phyloP scores from a whole-genome alignment of 495 filamentous ascomycete species.

The Talaromyces adpressus region DNA sequence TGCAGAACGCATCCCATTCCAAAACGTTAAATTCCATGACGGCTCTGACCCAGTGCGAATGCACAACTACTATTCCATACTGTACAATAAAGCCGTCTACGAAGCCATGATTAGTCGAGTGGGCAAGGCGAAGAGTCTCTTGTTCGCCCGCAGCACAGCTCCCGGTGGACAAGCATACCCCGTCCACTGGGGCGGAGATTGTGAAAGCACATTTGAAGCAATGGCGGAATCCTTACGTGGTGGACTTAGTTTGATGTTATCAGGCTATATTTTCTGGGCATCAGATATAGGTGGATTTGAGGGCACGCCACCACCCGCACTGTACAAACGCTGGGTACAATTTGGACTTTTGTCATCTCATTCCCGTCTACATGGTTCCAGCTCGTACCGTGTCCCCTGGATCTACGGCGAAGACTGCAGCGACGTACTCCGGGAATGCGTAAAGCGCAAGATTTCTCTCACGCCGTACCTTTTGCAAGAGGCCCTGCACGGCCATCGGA shows the following conservation, averaged over 20 bases:
- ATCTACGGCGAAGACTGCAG: slow-evolving; percentile 59
- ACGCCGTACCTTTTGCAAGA: slow-evolving; percentile 58
- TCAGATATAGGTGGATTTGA: slow-evolving; percentile 71
- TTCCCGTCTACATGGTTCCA: slow-evolving; percentile 59
- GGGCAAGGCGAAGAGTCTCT: slow-evolving; percentile 50
- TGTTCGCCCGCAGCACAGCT: slow-evolving; percentile 61
- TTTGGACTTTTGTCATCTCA: slow-evolving; percentile 64
- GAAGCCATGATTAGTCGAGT: slow-evolving; percentile 52
- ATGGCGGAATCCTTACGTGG: slow-evolving; percentile 69
- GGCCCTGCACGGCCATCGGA: slow-evolving; percentile 34
- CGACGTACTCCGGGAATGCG: slow-evolving; percentile 49
- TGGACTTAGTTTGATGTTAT: slow-evolving; percentile 58
- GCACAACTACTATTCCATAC: slow-evolving; percentile 70
- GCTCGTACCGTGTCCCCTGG: slow-evolving; percentile 66
- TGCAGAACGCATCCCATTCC: slow-evolving; percentile 61
- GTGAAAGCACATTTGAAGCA: slow-evolving; percentile 63
- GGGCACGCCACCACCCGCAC: slow-evolving; percentile 55
- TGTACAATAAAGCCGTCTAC: slow-evolving; percentile 67
- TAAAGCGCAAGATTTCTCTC: slow-evolving; percentile 52
- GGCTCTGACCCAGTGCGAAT: slow-evolving; percentile 52
- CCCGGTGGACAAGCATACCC: slow-evolving; percentile 64
- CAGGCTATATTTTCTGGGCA: slow-evolving; percentile 63
- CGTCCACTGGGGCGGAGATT: slow-evolving; percentile 61
- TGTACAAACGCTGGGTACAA: slow-evolving; percentile 73
- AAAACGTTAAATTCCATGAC: slow-evolving; percentile 52